Evolutionary conservation across 2,329 filamentous ascomycete species (phyloP).

Genomic region (Chaetomiaceae sp.): DNA sequence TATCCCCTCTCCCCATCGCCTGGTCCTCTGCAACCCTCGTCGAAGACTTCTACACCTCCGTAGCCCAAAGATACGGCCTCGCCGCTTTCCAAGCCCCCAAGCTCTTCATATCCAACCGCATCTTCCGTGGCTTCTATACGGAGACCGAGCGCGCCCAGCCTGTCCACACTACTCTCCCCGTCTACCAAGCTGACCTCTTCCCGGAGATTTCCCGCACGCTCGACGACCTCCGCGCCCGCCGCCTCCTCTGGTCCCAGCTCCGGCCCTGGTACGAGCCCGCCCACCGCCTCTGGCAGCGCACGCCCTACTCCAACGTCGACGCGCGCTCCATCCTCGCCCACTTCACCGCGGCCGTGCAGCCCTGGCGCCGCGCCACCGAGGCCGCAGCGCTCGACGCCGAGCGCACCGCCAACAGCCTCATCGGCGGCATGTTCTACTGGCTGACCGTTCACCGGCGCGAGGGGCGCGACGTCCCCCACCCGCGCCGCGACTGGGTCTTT

Average conservation of each 20-base stretch:
- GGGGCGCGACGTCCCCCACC: background rate
- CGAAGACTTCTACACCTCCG: conserved; percentile 7
- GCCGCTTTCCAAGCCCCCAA: background rate
- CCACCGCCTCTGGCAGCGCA: background rate
- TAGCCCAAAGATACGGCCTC: background rate
- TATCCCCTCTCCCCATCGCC: conserved; percentile 1
- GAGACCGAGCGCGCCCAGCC: background rate
- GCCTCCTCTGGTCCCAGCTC: background rate
- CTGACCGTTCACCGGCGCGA: background rate
- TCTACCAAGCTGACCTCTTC: background rate
- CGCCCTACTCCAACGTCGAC: conserved; percentile 7
- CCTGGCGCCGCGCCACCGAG: background rate
- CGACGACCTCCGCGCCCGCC: background rate
- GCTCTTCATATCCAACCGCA: background rate
- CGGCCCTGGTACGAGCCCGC: conserved; percentile 3
- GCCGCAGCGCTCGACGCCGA: background rate
- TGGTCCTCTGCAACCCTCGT: conserved; percentile 5
- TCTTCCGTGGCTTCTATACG: conserved; percentile 1
- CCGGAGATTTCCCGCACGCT: background rate
- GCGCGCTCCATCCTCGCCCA: background rate
- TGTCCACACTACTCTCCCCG: background rate
- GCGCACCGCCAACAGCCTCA: background rate
- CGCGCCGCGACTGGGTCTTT: background rate
- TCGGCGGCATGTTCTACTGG: background rate
- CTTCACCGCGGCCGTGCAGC: background rate